Evolutionary conservation across 768 basidiomycete genomes (phyloP), one percentile per base, ranked within the genome.

Genomic region (Pleurotus citrinopileatus): DNA sequence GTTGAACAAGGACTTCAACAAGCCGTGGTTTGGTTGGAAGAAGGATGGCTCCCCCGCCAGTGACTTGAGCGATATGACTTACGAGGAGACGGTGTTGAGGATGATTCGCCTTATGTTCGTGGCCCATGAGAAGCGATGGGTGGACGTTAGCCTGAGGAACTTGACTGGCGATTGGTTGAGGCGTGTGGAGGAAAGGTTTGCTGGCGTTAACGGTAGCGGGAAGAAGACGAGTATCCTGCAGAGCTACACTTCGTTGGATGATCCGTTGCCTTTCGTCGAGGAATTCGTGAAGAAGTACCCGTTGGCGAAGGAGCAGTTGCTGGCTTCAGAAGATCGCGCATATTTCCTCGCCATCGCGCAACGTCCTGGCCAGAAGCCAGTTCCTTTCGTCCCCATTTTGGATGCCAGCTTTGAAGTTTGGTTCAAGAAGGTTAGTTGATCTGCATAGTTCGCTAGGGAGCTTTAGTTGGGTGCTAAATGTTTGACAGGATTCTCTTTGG

Each of bases 21-120:
- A 98, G 80, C 89, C 89, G 0, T 94, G 94, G 94, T 99, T 99
- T 66, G 93, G 91, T 15, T 87, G 87, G 83, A 98, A 97, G 86
- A 94, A 94, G 72, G 90, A 91, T 68, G 94, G 85, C 0, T 78
- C 70, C 17, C 82, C 91, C 59, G 91, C 90, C 32, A 83, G 84
- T 53, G 93, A 96, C 67, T 77, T 99, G 46, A 82, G 86, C 23
- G 93, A 97, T 63, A 98, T 99, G 97, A 98, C 96, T 10, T 99
- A 99, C 70, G 94, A 98, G 74, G 97, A 98, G 68, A 87, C 90
- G 28, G 89, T 90, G 3, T 78, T 93, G 57, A 84, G 96, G 55
- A 89, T 98, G 88, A 78, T 98, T 50, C 78, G 91, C 37, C 75
- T 99, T 61, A 98, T 98, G 94, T 98, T 89, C 65, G 92, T 98